Evolutionary conservation across 139 green algal species (phyloP), one percentile per base, ranked within the genome.

Genomic region (Coccomyxa sp.): DNA sequence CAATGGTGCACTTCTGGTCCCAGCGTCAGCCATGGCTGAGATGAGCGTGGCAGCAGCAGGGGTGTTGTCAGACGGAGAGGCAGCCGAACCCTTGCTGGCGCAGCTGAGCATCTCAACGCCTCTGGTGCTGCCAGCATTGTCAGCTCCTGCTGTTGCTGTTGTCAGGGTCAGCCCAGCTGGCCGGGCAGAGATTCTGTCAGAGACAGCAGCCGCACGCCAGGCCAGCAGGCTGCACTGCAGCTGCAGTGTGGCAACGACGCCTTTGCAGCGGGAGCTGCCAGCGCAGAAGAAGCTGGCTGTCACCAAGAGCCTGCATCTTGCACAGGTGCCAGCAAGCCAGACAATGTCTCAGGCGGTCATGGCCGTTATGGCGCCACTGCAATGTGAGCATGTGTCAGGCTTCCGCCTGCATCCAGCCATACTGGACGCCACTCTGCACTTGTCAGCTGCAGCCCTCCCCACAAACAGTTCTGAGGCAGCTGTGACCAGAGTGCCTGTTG

Each of bases 401-500:
- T 79, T 68, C 41, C 39, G 86, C 27, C 5, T 89, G 0, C 80
- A 89, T 64, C 89, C 89, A n/a, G 84, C 85, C 0, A 7, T 80
- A 40, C 40, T 89, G 14, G 89, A 93, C 75, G 74, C 39, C 36
- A 70, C 80, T 5, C 83, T 93, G 76, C 89, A 93, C 40, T 79
- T 93, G 31, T 86, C 77, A 33, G 85, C 83, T 18, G 78, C 78
- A 10, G 74, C 44, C 39, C 6, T 38, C 9, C 40, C 55, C 41
- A 36, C 34, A 73, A 38, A 55, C 73, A 50, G 55, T 33, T 33
- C 37, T 39, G 41, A 70, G 44, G n/a, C 74, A 12, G 29, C 74
- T 33, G 24, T 14, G 31, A 39, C 54, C 44, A 34, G 74, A 35
- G 54, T 38, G n/a, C 44, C 54, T 7, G 33, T 44, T 31, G 74